Base-by-base conservation (phyloP, 257 asterid species). In the Fraxinus anomala region DNA sequence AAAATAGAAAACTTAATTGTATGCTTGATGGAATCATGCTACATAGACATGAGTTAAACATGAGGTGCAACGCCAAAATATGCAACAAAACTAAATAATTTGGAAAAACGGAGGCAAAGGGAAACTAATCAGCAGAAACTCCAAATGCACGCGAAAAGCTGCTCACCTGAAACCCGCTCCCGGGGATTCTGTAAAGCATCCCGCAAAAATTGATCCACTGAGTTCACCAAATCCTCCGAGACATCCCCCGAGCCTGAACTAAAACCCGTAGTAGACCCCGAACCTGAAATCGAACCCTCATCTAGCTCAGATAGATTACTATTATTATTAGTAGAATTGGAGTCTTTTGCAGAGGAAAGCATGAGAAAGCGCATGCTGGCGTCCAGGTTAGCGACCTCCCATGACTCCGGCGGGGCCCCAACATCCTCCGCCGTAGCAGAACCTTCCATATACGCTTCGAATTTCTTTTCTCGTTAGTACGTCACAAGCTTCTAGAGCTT, bases 161-260 rank as follows among this genome's bases (percentile, higher is more conserved):
- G 24, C 31, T 81, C 72, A 93, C 99, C 99, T 3, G 99, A 96
- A 68, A 96, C 91, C 30, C 99, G 97, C 85, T 96, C 99, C 3
- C 98, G 92, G 72, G 98, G 98, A 89, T 96, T 96, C 86, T 96
- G 99, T 79, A 96, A 80, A 73, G 99, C 99, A 78, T 96, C 99
- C 47, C 92, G 89, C 72, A 96, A 83, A 87, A 96, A 93, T 89
- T 90, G 98, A 89, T 96, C 99, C 73, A 96, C 99, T 0, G 95
- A 86, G 82, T 78, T 88, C 16, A 92, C 75, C 83, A 84, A 89
- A 84, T 88, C 90, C 12, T 91, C 97, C 33, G 90, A 79, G 49
- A 79, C 76, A 19, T 78, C 85, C 13, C 73, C 75, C 70, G 75
- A 19, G 63, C 40, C 79, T 8, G 81, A 77, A 1, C 68, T 19